A percentile compares a stretch with the other conserved stretches of the same genome.
These are phyloP conservation scores for Rhizomucor pusillus DNA, from an alignment of 371 early-diverging fungal genomes.

Conservation along the genomic window DNA sequence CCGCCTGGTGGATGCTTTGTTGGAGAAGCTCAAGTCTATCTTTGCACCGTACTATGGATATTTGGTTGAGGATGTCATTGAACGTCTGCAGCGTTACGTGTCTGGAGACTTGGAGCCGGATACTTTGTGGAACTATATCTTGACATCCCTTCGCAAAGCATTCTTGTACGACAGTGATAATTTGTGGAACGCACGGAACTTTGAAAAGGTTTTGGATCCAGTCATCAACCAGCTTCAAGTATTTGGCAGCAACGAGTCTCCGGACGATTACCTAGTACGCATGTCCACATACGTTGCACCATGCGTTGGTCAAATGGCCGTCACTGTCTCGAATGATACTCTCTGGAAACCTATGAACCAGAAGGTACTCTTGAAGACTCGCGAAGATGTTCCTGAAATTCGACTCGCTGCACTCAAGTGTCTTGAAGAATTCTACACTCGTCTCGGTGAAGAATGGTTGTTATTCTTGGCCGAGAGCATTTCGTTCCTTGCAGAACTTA, in stretches of 20 bases:
- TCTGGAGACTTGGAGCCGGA: slow-evolving; percentile 43
- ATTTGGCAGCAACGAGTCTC: slow-evolving; percentile 35
- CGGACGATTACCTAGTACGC: slow-evolving; percentile 48
- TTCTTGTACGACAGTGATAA: slow-evolving; percentile 71
- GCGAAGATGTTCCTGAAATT: slow-evolving; percentile 68
- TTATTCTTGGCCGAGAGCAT: slow-evolving; percentile 92
- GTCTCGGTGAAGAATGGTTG: slow-evolving; percentile 90
- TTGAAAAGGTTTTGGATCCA: slow-evolving; percentile 68
- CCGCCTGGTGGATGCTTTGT: slow-evolving; percentile 66
- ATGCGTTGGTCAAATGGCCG: slow-evolving; percentile 80
- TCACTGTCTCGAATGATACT: slow-evolving; percentile 74
- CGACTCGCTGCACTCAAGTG: slow-evolving; percentile 73
- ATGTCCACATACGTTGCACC: slow-evolving; percentile 74
- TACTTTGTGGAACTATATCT: slow-evolving; percentile 57
- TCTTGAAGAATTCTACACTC: slow-evolving; percentile 78
- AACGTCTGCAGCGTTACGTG: slow-evolving; percentile 52
- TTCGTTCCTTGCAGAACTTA: slow-evolving; percentile 91
- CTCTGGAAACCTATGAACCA: slow-evolving; percentile 89
- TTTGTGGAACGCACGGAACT: slow-evolving; percentile 72
- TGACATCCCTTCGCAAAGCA: slow-evolving; percentile 63
- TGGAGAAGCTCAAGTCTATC: slow-evolving; percentile 80
- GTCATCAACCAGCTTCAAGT: slow-evolving; percentile 75
- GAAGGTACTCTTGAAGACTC: slow-evolving; percentile 72
- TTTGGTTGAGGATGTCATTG: slow-evolving; percentile 71
- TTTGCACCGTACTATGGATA: slow-evolving; percentile 83